Evolutionary conservation across 1,284 basidiomycete genomes (phyloP).

Genomic region (Malassezia globosa): DNA sequence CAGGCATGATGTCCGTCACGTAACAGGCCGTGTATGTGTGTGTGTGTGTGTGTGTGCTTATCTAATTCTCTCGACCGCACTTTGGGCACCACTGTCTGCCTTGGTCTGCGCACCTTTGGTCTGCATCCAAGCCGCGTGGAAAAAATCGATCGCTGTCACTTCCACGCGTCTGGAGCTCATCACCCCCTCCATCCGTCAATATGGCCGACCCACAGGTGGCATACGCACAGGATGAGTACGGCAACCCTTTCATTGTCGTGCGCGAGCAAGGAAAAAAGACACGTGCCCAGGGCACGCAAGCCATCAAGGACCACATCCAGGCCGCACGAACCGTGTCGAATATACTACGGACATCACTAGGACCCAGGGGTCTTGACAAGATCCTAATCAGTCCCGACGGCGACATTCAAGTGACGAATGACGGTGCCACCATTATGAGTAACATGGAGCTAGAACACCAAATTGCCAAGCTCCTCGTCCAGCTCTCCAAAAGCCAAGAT

Average conservation of each 20-base stretch:
- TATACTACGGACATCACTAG: conserved; percentile 87
- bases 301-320: conserved; percentile 61
- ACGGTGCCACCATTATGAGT: conserved; percentile 60
- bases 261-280: conserved; percentile 92
- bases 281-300: conserved; percentile 81
- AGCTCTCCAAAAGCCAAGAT: conserved; percentile 92
- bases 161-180: not conserved
- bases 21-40: too few relatives aligned
- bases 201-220: conserved; percentile 44
- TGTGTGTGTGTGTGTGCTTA: too few relatives aligned
- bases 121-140: not conserved
- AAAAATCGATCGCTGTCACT: too few relatives aligned
- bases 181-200: conserved; percentile 2
- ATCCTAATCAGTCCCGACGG: conserved; percentile 96
- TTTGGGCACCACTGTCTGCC: not conserved
- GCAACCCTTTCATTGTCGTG: conserved; percentile 91
- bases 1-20: too few relatives aligned
- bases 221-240: conserved; percentile 59
- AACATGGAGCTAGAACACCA: conserved; percentile 77
- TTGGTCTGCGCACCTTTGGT: not conserved
- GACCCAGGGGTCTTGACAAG: conserved; percentile 94
- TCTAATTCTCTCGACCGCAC: not conserved
- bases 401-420: conserved; percentile 97
- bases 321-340: conserved; percentile 88
- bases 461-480: conserved; percentile 92